Conservation (phyloP, 495 filamentous ascomycete genomes). For the Cladorrhinum samala region DNA sequence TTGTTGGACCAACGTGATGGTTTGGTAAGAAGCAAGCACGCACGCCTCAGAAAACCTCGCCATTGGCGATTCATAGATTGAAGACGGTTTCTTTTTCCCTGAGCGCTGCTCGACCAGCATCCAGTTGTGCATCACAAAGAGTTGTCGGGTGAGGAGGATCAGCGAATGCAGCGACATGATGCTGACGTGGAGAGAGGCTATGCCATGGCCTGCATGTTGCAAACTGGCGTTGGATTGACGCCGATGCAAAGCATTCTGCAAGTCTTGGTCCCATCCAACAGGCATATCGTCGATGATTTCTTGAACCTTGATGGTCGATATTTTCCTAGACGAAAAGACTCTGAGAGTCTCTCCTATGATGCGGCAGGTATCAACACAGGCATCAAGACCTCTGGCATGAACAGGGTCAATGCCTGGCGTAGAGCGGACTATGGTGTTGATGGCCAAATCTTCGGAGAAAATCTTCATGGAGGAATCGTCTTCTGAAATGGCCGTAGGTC, state of each 20-base stretch:
- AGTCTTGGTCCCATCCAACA: slow-evolving; percentile 42
- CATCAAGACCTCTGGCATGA: slow-evolving; percentile 41
- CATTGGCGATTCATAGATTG: slow-evolving; percentile 38
- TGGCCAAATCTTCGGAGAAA: slow-evolving; percentile 31
- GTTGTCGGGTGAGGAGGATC: slow-evolving; percentile 63
- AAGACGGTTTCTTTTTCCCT: slow-evolving; percentile 23
- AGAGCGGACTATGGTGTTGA: slow-evolving; percentile 37
- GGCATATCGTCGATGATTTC: slow-evolving; percentile 54
- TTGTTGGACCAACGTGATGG: slow-evolving; percentile 54
- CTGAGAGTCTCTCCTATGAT: slow-evolving; percentile 62
- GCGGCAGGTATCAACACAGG: slow-evolving; percentile 51
- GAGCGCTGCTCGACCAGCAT: slow-evolving; percentile 28
- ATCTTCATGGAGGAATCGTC: slow-evolving; percentile 49
- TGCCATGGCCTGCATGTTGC: slow-evolving; percentile 46
- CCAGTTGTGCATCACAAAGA: slow-evolving; percentile 52
- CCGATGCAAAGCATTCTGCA: slow-evolving; percentile 42
- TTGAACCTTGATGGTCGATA: slow-evolving; percentile 60
- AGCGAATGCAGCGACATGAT: slow-evolving; percentile 69
- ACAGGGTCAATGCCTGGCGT: slow-evolving; percentile 11
- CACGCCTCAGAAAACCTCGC: slow-evolving; percentile 65
- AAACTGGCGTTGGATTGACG: slow-evolving; percentile 42
- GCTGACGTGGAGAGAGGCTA: slow-evolving; percentile 62
- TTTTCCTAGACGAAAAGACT: slow-evolving; percentile 63
- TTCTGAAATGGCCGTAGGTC: slow-evolving; percentile 55
- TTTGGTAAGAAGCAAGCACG: slow-evolving; percentile 62